These are phyloP conservation scores for Rutstroemia sp. DNA, from an alignment of 2,329 filamentous ascomycete species.

Conservation along the genomic window DNA sequence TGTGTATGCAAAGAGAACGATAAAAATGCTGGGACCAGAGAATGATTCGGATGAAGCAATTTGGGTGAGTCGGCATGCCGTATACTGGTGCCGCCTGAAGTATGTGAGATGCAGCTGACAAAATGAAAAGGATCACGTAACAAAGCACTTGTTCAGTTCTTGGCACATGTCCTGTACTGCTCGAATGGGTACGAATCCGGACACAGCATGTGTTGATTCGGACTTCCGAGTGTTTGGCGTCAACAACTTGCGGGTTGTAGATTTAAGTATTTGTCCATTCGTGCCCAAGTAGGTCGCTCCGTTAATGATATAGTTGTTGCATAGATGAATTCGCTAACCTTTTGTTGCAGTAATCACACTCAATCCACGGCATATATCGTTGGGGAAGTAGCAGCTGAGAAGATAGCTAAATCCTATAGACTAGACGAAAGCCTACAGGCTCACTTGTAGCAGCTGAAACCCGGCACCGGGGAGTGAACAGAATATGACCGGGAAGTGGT, in stretches of 20 bases:
- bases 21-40: conserved; percentile 13
- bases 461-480: too few relatives aligned
- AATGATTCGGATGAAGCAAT: conserved; percentile 9
- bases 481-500: too few relatives aligned
- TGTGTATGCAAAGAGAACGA: conserved; percentile 16
- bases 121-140: conserved; percentile 20
- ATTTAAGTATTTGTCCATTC: conserved; percentile 36
- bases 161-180: conserved; percentile 50
- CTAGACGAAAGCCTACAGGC: too few relatives aligned
- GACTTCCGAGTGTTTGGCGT: conserved; percentile 41
- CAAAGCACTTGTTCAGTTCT: conserved; percentile 31
- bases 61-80: conserved; percentile 25
- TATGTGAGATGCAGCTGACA: not conserved
- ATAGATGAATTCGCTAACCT: not conserved
- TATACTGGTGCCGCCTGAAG: conserved; percentile 21
- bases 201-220: conserved; percentile 39
- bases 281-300: conserved; percentile 1
- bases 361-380: conserved; percentile 9
- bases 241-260: conserved; percentile 39
- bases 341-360: conserved; percentile 6
- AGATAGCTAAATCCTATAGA: not conserved
- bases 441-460: too few relatives aligned
- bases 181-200: conserved; percentile 43
- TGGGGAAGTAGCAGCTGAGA: conserved; percentile 10
- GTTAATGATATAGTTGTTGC: too few relatives aligned